These are phyloP conservation scores for Omphalea diandra DNA, from an alignment of 441 rosid genomes.

Conservation along the genomic window DNA sequence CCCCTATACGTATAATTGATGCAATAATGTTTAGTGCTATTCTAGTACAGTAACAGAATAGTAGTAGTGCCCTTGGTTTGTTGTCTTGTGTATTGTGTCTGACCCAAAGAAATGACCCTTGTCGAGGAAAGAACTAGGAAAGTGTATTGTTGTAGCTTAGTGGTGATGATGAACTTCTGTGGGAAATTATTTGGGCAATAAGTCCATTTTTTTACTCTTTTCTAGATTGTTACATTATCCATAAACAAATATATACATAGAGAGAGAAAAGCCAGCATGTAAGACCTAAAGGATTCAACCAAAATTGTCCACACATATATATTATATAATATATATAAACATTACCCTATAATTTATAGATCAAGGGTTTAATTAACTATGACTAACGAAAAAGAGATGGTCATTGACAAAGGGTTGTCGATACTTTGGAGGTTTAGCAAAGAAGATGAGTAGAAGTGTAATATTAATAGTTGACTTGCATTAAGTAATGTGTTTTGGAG, in stretches of 20 bases:
- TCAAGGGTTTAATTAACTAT: background rate
- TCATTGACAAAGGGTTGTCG: conserved; percentile 9
- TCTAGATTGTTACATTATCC: too few relatives aligned
- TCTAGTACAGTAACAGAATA: background rate
- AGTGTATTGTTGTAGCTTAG: background rate
- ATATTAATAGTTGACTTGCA: background rate
- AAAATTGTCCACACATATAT: background rate
- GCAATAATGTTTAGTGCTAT: background rate
- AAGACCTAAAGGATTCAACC: background rate
- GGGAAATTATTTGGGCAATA: background rate
- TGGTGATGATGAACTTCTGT: too few relatives aligned
- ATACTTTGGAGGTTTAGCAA: background rate
- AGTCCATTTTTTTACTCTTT: too few relatives aligned
- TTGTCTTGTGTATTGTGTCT: background rate
- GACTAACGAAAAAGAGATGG: background rate
- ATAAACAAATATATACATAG: too few relatives aligned
- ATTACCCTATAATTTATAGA: background rate
- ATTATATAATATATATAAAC: too few relatives aligned
- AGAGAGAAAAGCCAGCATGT: background rate
- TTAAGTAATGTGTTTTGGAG: background rate
- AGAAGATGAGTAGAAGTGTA: background rate
- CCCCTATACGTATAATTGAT: too few relatives aligned
- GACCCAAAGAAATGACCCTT: background rate
- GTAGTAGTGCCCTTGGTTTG: background rate
- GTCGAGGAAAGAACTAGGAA: background rate